Conservation (phyloP, 163 green algal genomes). For the Scenedesmus sp. region DNA sequence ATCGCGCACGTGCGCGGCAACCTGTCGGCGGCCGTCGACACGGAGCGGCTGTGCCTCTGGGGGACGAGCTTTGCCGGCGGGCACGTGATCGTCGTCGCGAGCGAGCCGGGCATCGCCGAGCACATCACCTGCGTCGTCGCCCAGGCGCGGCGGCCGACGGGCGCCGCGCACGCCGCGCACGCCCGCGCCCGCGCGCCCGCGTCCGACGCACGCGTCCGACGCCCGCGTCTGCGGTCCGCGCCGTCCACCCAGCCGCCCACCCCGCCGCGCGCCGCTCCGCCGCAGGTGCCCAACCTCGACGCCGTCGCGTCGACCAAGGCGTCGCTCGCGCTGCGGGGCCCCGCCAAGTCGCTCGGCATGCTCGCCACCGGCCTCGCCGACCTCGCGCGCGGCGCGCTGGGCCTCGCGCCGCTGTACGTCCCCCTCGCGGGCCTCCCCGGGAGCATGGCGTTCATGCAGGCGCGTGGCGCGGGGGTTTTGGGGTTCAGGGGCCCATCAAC, state of each 20-base stretch:
- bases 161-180: not conserved
- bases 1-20: conserved; percentile 14
- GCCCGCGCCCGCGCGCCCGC: too few species aligned
- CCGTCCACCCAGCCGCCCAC: too few species aligned
- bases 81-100: conserved; percentile 59
- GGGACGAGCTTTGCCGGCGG: conserved; percentile 61
- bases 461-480: too few species aligned
- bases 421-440: conserved; percentile 42
- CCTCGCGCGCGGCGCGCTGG: conserved; percentile 9
- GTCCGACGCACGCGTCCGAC: too few species aligned
- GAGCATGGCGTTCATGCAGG: conserved; percentile 58
- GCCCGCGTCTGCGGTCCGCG: not conserved
- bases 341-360: conserved; percentile 28
- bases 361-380: conserved; percentile 40
- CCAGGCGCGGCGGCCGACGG: conserved; percentile 2
- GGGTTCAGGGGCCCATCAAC: too few species aligned
- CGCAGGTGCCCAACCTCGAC: conserved; percentile 37
- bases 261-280: too few species aligned
- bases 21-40: conserved; percentile 40
- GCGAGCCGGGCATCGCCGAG: conserved; percentile 21
- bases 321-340: conserved; percentile 1
- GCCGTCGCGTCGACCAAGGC: conserved; percentile 15
- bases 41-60: conserved; percentile 52
- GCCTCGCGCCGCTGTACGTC: conserved; percentile 43
- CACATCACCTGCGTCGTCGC: conserved; percentile 24